A percentile compares a stretch with the other conserved stretches of the same genome.
Evolutionary conservation across 352 stramenopile species (phyloP).

Genomic region (Phytophthora sojae): DNA sequence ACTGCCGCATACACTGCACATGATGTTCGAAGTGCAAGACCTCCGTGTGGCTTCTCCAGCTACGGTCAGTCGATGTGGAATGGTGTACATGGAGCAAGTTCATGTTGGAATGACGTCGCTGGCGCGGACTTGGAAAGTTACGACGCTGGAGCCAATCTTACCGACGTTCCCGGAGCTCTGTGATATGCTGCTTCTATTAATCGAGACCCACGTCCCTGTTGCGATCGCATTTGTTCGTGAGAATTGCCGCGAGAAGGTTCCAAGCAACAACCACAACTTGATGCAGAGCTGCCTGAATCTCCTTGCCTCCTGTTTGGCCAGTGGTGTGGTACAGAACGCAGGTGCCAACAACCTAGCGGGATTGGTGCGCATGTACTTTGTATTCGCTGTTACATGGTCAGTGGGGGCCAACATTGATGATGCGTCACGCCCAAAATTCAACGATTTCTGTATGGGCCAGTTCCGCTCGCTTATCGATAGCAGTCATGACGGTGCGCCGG

Average conservation of each 20-base stretch:
- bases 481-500: conserved; percentile 43
- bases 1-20: conserved; percentile 86
- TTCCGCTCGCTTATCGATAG: conserved; percentile 68
- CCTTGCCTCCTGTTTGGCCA: conserved; percentile 75
- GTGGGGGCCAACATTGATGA: conserved; percentile 91
- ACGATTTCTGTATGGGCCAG: conserved; percentile 86
- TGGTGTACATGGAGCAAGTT: conserved; percentile 94
- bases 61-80: conserved; percentile 91
- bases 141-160: conserved; percentile 76
- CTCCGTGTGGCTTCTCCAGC: conserved; percentile 88
- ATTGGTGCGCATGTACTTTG: conserved; percentile 88
- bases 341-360: conserved; percentile 60
- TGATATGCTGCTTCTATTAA: conserved; percentile 72
- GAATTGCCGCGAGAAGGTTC: conserved; percentile 90
- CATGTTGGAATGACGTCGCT: conserved; percentile 82
- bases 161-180: conserved; percentile 59
- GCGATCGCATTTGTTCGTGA: conserved; percentile 91
- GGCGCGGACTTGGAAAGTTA: conserved; percentile 79
- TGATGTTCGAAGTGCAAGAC: conserved; percentile 95
- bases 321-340: conserved; percentile 43
- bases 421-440: conserved; percentile 80
- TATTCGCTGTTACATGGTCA: conserved; percentile 89
- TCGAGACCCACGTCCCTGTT: conserved; percentile 84
- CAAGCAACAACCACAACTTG: conserved; percentile 89
- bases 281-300: conserved; percentile 92